Base-by-base conservation (phyloP, 768 basidiomycete genomes). In the Termitomyces sp. region DNA sequence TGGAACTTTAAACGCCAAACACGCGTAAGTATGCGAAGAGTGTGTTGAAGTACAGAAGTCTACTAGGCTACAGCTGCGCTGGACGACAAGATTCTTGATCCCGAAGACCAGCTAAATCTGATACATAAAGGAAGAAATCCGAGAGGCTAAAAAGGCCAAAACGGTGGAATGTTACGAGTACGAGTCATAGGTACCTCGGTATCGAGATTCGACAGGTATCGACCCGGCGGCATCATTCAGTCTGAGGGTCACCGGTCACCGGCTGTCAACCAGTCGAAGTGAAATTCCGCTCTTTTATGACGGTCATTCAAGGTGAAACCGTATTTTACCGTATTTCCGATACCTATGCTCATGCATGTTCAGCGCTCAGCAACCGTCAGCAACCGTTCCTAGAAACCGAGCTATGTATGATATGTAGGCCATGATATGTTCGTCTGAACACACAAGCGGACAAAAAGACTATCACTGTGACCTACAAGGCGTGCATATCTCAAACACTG, bases 381-480 rank as follows among this genome's bases (percentile, higher is more conserved):
- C 4, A 67, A 61, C 8, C 76, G 77, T 1, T 72, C 66, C 32
- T 80, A 79, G 78, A 66, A 56, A 35, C 74, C 76, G 0, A 66
- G 65, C 8, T 78, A 79, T n/a, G 50, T n/a, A n/a, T n/a, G n/a
- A n/a, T n/a, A n/a, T n/a, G n/a, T n/a, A n/a, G n/a, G n/a, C n/a
- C n/a, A n/a, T n/a, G n/a, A n/a, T n/a, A 79, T 59, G 72, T 80
- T 12, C 73, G 77, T 15, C 76, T 77, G 13, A 70, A 79, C 58
- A 75, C 75, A 73, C 68, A 76, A 63, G 69, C 3, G 69, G 72
- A 76, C 55, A 73, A 76, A n/a, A 71, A 69, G 18, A 73, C 75
- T 1, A 63, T 79, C 0, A 68, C 63, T 1, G 55, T 79, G 32
- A 70, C 72, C 7, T 79, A 79, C 64, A 80, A 78, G 63, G 78